Evolutionary conservation across 139 green algal genomes (phyloP).

Genomic region (Chlamydomonas eustigma): DNA sequence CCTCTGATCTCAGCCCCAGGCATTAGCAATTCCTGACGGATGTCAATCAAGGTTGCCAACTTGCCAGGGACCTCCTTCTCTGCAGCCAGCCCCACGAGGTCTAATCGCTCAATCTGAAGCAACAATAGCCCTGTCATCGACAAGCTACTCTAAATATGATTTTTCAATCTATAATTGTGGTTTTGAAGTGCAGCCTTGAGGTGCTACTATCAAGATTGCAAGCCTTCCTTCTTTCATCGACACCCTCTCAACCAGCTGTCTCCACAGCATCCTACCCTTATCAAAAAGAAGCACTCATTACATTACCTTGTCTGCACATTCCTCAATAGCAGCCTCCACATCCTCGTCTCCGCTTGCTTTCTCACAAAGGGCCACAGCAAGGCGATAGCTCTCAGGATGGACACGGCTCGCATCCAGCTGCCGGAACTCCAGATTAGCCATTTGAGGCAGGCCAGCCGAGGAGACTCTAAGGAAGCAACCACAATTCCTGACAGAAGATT

Average conservation of each 20-base stretch:
- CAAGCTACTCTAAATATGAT: no score
- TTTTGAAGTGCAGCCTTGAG: not conserved
- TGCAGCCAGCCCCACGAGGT: conserved; percentile 20
- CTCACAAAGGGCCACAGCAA: conserved; percentile 25
- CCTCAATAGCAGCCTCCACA: conserved; percentile 24
- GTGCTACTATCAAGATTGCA: not conserved
- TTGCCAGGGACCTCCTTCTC: conserved; percentile 19
- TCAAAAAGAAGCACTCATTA: no score
- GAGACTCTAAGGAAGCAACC: conserved; percentile 67
- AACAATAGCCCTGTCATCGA: no score
- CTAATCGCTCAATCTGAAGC: conserved; percentile 21
- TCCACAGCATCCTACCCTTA: no score
- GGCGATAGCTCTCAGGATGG: conserved; percentile 57
- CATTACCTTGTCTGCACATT: conserved; percentile 13
- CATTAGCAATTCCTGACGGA: conserved; percentile 58
- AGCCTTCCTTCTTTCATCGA: not conserved
- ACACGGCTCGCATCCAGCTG: conserved; percentile 79
- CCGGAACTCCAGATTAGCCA: conserved; percentile 66
- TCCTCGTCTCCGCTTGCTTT: conserved; percentile 21
- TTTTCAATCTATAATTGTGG: no score
- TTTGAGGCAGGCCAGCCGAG: conserved; percentile 28
- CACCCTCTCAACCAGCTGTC: no score
- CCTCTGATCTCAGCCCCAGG: conserved; percentile 58
- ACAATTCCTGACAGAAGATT: conserved; percentile 61
- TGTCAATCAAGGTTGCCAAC: conserved; percentile 62